Evolutionary conservation across 345 rosid species (phyloP).

Genomic region (Brassica rapa): DNA sequence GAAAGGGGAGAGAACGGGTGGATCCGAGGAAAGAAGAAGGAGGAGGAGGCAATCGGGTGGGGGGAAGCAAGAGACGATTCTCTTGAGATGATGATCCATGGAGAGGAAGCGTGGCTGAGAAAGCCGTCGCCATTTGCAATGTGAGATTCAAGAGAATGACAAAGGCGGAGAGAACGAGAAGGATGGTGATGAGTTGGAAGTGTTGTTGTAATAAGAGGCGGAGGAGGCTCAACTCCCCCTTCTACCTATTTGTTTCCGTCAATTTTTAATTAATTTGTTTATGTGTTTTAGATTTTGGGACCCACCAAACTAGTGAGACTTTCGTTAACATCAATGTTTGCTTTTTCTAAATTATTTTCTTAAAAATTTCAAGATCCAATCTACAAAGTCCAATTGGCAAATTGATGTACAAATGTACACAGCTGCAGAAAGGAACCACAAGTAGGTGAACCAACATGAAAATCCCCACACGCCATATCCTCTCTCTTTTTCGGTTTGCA

Average conservation of each 20-base stretch:
- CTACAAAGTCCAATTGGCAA: not conserved
- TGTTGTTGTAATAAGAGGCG: slow-evolving; percentile 2
- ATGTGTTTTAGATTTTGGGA: not conserved
- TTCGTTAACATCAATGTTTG: not conserved
- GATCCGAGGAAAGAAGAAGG: slow-evolving; percentile 49
- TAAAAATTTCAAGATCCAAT: not conserved
- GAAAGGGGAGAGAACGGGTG: slow-evolving; percentile 43
- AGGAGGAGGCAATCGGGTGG: slow-evolving; percentile 35
- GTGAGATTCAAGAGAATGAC: slow-evolving; percentile 13
- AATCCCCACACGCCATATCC: no score
- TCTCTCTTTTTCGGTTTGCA: no score
- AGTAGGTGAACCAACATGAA: no score
- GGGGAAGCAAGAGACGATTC: slow-evolving; percentile 35
- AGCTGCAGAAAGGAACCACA: no score
- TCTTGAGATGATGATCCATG: slow-evolving; percentile 50
- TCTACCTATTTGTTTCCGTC: not conserved
- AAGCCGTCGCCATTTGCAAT: slow-evolving; percentile 49
- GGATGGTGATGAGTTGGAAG: slow-evolving; percentile 2
- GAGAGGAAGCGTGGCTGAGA: slow-evolving; percentile 47
- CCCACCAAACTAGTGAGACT: not conserved
- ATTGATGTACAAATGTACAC: not conserved
- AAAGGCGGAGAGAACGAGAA: slow-evolving; percentile 49
- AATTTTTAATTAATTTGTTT: not conserved
- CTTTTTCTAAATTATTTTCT: not conserved
- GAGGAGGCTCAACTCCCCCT: not conserved